These are phyloP conservation scores for Fusarium beomiforme DNA, from an alignment of 2,329 filamentous ascomycete species.

Conservation along the genomic window DNA sequence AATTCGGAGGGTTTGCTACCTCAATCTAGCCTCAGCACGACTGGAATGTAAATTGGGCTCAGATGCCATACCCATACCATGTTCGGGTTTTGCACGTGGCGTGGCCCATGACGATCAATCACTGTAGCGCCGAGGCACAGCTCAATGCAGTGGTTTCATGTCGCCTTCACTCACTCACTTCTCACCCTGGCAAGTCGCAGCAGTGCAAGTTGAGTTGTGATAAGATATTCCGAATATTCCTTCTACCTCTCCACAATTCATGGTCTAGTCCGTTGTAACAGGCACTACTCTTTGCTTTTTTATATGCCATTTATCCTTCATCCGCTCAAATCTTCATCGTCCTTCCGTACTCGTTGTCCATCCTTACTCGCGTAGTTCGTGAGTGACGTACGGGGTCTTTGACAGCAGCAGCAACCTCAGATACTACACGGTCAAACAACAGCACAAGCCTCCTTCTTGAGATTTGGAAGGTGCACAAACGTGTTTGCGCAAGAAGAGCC, in stretches of 20 bases:
- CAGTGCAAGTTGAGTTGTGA: background rate
- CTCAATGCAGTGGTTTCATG: background rate
- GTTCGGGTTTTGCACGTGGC: slow-evolving; percentile 21
- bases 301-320: background rate
- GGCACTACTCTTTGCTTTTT: background rate
- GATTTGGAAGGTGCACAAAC: slow-evolving; percentile 5
- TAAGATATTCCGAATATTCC: background rate
- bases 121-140: slow-evolving; percentile 5
- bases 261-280: background rate
- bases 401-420: background rate
- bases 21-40: background rate
- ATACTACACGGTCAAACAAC: background rate
- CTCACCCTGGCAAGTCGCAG: background rate
- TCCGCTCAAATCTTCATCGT: background rate
- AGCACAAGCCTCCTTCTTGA: background rate
- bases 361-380: background rate
- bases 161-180: background rate
- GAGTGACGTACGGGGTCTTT: slow-evolving; percentile 3
- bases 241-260: slow-evolving; percentile 12
- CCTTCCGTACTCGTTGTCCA: background rate
- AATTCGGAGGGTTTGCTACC: background rate
- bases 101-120: background rate
- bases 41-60: slow-evolving; percentile 12
- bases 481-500: slow-evolving; percentile 9
- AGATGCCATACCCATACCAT: background rate